phyloP scores from a whole-genome alignment of 192 early-diverging fungal genomes.

The Rhizophlyctis rosea region DNA sequence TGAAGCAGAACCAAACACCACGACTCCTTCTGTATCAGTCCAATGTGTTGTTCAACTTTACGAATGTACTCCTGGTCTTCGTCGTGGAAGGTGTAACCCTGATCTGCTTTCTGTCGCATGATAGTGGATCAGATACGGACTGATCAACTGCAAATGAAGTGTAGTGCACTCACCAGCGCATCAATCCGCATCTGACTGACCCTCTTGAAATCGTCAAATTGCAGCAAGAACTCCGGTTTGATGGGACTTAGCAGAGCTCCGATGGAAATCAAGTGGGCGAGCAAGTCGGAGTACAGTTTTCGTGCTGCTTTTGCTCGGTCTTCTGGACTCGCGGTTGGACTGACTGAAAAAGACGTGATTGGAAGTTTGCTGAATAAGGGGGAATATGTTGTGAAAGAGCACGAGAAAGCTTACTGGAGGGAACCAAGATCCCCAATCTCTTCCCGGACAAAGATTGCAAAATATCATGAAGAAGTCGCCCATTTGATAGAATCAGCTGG shows the following conservation, averaged over 20 bases:
- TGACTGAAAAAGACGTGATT: no score
- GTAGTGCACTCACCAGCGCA: background rate
- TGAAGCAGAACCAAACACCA: slow-evolving; percentile 47
- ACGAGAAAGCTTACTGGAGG: slow-evolving; percentile 4
- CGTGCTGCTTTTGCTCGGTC: slow-evolving; percentile 27
- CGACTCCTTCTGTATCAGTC: slow-evolving; percentile 43
- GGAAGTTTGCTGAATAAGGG: no score
- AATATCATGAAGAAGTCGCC: slow-evolving; percentile 31
- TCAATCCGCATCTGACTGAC: slow-evolving; percentile 1
- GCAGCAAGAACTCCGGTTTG: slow-evolving; percentile 46
- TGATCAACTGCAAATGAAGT: background rate
- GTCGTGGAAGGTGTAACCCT: slow-evolving; percentile 33
- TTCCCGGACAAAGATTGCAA: slow-evolving; percentile 42
- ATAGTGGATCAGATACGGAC: background rate
- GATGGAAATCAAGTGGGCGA: slow-evolving; percentile 26
- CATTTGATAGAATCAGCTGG: slow-evolving; percentile 17
- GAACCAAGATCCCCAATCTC: slow-evolving; percentile 18
- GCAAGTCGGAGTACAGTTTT: slow-evolving; percentile 30
- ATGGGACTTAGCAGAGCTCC: slow-evolving; percentile 43
- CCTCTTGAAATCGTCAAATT: slow-evolving; percentile 35
- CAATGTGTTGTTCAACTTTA: slow-evolving; percentile 29
- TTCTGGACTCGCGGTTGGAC: no score
- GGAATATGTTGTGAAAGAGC: background rate
- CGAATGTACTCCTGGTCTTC: slow-evolving; percentile 29
- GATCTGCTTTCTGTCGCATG: slow-evolving; percentile 18